Base-by-base conservation (phyloP, 257 asterid genomes). In the Fraxinus quadrangulata region DNA sequence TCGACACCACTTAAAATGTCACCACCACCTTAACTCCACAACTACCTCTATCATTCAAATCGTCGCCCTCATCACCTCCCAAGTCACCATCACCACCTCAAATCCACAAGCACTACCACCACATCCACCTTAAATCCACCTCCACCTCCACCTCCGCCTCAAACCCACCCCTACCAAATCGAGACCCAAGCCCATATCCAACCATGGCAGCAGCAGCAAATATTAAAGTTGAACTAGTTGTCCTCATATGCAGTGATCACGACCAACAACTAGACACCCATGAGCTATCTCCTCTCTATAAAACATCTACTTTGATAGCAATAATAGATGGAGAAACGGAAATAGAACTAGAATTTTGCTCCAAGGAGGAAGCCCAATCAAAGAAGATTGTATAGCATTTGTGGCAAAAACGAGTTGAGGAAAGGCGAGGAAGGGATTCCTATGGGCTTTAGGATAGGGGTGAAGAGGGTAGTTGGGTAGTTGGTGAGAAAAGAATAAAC, bases 151-250 rank as follows among this genome's bases (percentile, higher is more conserved):
- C 11, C 42, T 34, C 37, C 11, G 6, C 11, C 42, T 37, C 10
- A 37, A 37, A 37, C 2, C 42, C 42, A 37, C 3, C 11, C 77
- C 96, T 94, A 42, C 97, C 97, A 23, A 95, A 81, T 77, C 28
- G 83, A 5, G 87, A 76, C 72, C 99, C 99, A 4, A 93, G 85
- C 0, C 98, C 97, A 47, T 91, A 95, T 9, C 98, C 97, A 70
- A 98, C 92, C 5, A 93, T 96, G 40, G 77, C 82, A 13, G 97
- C 97, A 9, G 81, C 96, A 1, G 93, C 89, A 40, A 92, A 83
- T 0, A 95, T 63, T n/a, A 95, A 67, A 16, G 88, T 94, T 0
- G 98, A 91, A 78, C 90, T 81, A 19, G 94, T 97, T 33, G 92
- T 83, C 79, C 97, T 84, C 21, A 95, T 69, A 0, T 96, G 89